A percentile compares a stretch with the other conserved stretches of the same genome.
Conservation (phyloP, 805 yeast genomes). For the Candida oleophila region DNA sequence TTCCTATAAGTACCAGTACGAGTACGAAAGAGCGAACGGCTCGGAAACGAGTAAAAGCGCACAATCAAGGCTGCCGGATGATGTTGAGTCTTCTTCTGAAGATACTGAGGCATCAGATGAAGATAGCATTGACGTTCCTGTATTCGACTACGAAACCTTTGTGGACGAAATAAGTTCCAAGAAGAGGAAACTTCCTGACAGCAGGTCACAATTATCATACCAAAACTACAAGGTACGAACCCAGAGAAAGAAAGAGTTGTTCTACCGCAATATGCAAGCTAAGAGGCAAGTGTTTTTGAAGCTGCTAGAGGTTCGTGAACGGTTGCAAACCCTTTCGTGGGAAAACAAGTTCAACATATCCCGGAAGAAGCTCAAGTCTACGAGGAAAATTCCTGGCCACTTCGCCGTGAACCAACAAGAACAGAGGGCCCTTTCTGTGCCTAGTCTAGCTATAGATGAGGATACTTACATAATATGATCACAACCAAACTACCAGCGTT, state of each 20-base stretch:
- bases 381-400: not conserved
- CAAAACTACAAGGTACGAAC: not conserved
- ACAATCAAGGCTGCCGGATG: not conserved
- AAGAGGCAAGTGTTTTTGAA: not conserved
- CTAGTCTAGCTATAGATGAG: conserved; percentile 1
- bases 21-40: conserved; percentile 18
- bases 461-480: conserved; percentile 4
- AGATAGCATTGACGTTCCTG: conserved; percentile 9
- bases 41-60: not conserved
- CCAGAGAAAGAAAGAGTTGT: conserved; percentile 4
- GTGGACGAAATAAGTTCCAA: conserved; percentile 1
- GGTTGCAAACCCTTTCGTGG: conserved; percentile 1
- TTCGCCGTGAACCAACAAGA: not conserved
- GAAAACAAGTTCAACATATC: not conserved
- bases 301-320: conserved; percentile 1
- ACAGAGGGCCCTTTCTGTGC: not conserved
- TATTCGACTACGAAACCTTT: conserved; percentile 2
- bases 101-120: conserved; percentile 1
- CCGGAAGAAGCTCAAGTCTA: not conserved
- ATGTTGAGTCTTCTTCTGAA: conserved; percentile 7
- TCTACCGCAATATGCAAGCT: conserved; percentile 3
- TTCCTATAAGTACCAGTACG: conserved; percentile 24
- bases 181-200: not conserved
- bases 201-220: not conserved
- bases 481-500: not conserved